These are phyloP conservation scores for Elymus sibiricus DNA, from an alignment of 176 grass and related monocot genomes.

Conservation along the genomic window DNA sequence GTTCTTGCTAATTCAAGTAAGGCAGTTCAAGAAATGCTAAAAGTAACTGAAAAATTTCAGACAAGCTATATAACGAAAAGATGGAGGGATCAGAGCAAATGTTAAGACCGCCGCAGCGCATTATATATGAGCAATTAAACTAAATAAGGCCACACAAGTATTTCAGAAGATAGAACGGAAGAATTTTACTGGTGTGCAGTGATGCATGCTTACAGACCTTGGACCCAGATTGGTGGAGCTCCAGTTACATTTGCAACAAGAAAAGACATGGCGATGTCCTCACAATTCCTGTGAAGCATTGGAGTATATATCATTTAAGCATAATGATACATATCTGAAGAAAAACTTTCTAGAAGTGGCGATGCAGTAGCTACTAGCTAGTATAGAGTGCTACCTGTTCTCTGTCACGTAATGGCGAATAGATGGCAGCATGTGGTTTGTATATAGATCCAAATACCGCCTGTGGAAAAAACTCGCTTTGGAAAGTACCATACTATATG, in stretches of 20 bases:
- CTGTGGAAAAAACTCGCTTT: slow-evolving; percentile 82
- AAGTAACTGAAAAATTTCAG: background rate
- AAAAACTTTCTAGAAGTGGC: background rate
- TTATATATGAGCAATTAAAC: background rate
- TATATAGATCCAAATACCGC: slow-evolving; percentile 73
- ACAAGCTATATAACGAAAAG: background rate
- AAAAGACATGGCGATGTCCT: slow-evolving; percentile 98
- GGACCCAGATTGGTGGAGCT: slow-evolving; percentile 88
- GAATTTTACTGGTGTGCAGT: background rate
- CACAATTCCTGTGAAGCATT: slow-evolving; percentile 64
- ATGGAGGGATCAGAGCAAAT: background rate
- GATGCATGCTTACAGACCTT: slow-evolving; percentile 50
- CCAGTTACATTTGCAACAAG: slow-evolving; percentile 82
- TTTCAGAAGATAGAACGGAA: background rate
- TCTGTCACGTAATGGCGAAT: slow-evolving; percentile 68
- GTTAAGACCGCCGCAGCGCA: background rate
- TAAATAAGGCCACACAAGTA: background rate
- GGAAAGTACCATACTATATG: slow-evolving; percentile 92
- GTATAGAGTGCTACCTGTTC: slow-evolving; percentile 42
- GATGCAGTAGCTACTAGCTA: background rate
- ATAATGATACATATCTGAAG: background rate
- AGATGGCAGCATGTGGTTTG: slow-evolving; percentile 47
- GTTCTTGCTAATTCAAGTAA: background rate
- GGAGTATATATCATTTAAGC: background rate
- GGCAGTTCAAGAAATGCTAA: background rate